Percentiles rank a stretch among this genome's conserved stretches.
Conservation (phyloP, 2,329 filamentous ascomycete species). For the Fusarium brachygibbosum region DNA sequence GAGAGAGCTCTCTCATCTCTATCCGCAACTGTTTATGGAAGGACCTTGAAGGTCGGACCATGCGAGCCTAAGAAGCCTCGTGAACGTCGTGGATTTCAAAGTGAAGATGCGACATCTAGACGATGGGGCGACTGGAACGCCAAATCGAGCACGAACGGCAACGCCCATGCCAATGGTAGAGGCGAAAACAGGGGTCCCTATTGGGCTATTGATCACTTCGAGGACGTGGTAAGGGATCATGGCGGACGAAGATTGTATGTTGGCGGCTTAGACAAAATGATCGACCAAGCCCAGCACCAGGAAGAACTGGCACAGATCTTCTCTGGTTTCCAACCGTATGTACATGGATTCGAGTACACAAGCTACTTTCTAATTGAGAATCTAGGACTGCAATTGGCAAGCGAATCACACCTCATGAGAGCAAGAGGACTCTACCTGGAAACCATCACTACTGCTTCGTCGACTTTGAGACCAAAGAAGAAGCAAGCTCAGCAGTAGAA, state of each 20-base stretch:
- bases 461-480: conserved; percentile 68
- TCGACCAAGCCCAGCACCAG: conserved; percentile 62
- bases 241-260: conserved; percentile 62
- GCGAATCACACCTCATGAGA: conserved; percentile 70
- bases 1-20: conserved; percentile 66
- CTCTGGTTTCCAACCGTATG: conserved; percentile 56
- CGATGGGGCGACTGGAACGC: conserved; percentile 62
- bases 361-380: background rate
- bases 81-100: conserved; percentile 32
- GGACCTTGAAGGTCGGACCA: conserved; percentile 73
- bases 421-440: conserved; percentile 63
- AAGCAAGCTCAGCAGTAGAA: conserved; percentile 65
- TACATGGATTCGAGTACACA: rapidly evolving
- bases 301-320: conserved; percentile 63
- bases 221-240: conserved; percentile 47
- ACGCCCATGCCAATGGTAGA: background rate
- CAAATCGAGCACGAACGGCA: conserved; percentile 25
- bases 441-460: conserved; percentile 76
- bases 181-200: conserved; percentile 15
- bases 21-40: conserved; percentile 67
- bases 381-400: conserved; percentile 57
- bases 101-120: conserved; percentile 46
- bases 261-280: conserved; percentile 64
- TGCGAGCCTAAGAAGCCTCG: conserved; percentile 67
- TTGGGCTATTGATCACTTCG: conserved; percentile 49